Evolutionary conservation across 2,329 filamentous ascomycete genomes (phyloP), one percentile per base, ranked within the genome.

Genomic region (Alternaria solani): DNA sequence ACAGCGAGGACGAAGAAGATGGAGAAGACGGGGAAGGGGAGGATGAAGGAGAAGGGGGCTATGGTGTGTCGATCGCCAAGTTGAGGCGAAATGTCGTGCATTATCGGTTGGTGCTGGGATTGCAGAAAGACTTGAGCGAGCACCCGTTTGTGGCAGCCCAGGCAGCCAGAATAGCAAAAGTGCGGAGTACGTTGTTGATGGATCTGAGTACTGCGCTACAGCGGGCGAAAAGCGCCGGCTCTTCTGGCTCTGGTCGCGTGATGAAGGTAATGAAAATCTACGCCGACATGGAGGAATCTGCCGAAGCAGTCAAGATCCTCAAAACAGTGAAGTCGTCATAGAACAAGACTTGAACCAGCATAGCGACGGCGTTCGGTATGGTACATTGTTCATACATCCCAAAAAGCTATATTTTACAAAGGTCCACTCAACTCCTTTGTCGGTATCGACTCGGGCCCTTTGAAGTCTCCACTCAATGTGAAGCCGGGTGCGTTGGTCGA

Each of bases 401-500:
- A 68, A 68, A 53, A 67, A 61, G 58, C 59, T 60, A 61, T 59
- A 57, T 59, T 59, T 56, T 75, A 77, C 69, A 77, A 65, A 23
- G 73, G 73, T 5, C 74, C 73, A n/a, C 69, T 67, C 32, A 80
- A 55, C 7, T 81, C 80, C 65, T 77, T 80, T 16, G 78, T 69
- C n/a, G 74, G 60, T 66, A 80, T 73, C 18, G 76, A 79, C 42
- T 78, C 67, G 5, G 74, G 48, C 12, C 89, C 84, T 71, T 81
- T 88, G 78, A 95, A 91, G 55, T 90, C 88, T 58, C 94, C 94
- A 75, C 87, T 96, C 77, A 99, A 81, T 76, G 89, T 93, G 82
- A 99, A 88, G 0, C 93, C 94, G 1, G 95, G 94, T 2, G 91
- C 89, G 74, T 95, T 86, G 7, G 94, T 96, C 12, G 93, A 93